Evolutionary conservation across 1,284 basidiomycete genomes (phyloP).

Genomic region (Cronartium quercuum): DNA sequence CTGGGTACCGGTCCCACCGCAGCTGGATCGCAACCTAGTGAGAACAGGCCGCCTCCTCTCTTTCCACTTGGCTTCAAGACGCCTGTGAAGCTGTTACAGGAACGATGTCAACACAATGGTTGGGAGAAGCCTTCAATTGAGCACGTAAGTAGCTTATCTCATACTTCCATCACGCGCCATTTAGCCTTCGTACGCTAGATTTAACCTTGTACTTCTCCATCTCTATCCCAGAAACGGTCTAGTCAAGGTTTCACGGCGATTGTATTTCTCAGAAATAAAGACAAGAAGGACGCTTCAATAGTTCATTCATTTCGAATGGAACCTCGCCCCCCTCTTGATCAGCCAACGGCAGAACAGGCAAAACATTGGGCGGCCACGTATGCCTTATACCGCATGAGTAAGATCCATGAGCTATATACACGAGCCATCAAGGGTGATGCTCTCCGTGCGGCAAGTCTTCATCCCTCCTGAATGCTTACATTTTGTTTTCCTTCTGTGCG

Average conservation of each 20-base stretch:
- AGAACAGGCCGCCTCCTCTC: conserved; percentile 40
- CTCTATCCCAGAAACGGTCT: conserved; percentile 16
- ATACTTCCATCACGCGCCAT: neutral
- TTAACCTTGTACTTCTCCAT: neutral
- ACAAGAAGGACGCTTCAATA: conserved; percentile 47
- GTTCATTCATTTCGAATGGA: conserved; percentile 46
- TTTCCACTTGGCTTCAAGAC: conserved; percentile 49
- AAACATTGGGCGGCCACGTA: conserved; percentile 50
- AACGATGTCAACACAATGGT: conserved; percentile 46
- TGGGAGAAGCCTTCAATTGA: conserved; percentile 47
- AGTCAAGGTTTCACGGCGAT: conserved; percentile 42
- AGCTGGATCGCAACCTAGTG: conserved; percentile 41
- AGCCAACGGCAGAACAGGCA: conserved; percentile 41
- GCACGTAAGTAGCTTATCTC: conserved; percentile 41
- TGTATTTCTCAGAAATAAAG: conserved; percentile 47
- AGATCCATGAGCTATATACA: no score
- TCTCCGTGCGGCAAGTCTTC: no score
- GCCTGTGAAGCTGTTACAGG: conserved; percentile 49
- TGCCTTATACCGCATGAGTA: conserved; percentile 46
- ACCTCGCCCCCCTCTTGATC: conserved; percentile 46
- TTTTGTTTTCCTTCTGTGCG: neutral
- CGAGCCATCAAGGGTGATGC: no score
- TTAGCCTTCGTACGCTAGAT: neutral
- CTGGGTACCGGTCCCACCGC: no score
- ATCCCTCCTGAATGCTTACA: neutral